Percentiles rank a stretch among this genome's conserved stretches.
These are phyloP conservation scores for Lindgomyces ingoldianus DNA, from an alignment of 495 filamentous ascomycete genomes.

Conservation along the genomic window DNA sequence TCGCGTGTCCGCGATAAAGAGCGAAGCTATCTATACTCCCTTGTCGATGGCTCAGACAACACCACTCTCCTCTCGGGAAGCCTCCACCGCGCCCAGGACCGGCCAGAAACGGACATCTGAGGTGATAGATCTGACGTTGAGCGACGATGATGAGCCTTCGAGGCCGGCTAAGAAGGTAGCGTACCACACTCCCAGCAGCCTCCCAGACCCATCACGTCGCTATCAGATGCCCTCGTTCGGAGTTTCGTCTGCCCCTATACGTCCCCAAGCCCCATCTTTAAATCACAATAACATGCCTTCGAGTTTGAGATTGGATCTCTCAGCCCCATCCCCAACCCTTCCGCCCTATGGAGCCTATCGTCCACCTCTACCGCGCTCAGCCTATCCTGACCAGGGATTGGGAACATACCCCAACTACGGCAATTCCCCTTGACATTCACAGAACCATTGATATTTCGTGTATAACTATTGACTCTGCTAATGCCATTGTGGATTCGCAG, in stretches of 20 bases:
- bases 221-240: slow-evolving; percentile 19
- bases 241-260: slow-evolving; percentile 10
- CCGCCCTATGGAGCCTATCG: neutral
- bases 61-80: slow-evolving; percentile 33
- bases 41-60: slow-evolving; percentile 25
- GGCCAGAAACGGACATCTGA: slow-evolving; percentile 34
- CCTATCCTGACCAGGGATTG: slow-evolving; percentile 20
- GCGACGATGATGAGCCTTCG: slow-evolving; percentile 34
- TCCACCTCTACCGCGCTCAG: slow-evolving; percentile 12
- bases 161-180: slow-evolving; percentile 39
- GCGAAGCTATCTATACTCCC: slow-evolving; percentile 26
- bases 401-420: slow-evolving; percentile 7
- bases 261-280: slow-evolving; percentile 14
- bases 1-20: slow-evolving; percentile 32
- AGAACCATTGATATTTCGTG: neutral
- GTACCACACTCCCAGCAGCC: slow-evolving; percentile 36
- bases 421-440: slow-evolving; percentile 8
- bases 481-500: slow-evolving; percentile 6
- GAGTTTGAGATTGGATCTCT: neutral
- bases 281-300: slow-evolving; percentile 13
- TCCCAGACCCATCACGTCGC: slow-evolving; percentile 29
- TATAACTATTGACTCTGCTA: slow-evolving; percentile 5
- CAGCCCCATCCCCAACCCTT: neutral
- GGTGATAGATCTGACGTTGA: slow-evolving; percentile 39
- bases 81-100: slow-evolving; percentile 30